These are phyloP conservation scores for Tagetes patula DNA, from an alignment of 129 eudicot species.

Conservation along the genomic window DNA sequence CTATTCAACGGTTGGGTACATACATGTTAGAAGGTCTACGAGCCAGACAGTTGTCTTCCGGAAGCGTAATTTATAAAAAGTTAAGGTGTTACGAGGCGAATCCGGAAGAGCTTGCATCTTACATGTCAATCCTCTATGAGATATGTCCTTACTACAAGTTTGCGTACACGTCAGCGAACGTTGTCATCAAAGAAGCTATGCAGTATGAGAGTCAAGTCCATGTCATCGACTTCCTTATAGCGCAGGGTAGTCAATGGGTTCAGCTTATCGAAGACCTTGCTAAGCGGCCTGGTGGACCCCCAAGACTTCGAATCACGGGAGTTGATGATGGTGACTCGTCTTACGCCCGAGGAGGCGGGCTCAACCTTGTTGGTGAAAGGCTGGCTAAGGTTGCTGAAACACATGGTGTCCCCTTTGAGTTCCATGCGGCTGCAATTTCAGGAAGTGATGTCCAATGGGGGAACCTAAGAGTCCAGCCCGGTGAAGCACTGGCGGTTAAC, in stretches of 20 bases:
- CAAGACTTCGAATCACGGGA: slow-evolving; percentile 51
- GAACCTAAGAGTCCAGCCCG: slow-evolving; percentile 33
- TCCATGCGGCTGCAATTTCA: slow-evolving; percentile 61
- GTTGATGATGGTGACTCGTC: slow-evolving; percentile 59
- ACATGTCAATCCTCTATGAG: slow-evolving; percentile 45
- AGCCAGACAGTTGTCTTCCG: slow-evolving; percentile 44
- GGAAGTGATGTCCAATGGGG: slow-evolving; percentile 50
- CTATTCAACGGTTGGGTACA: slow-evolving; percentile 54
- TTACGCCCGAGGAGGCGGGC: slow-evolving; percentile 63
- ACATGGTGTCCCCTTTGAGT: slow-evolving; percentile 72
- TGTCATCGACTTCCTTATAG: slow-evolving; percentile 45
- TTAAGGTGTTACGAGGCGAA: slow-evolving; percentile 48
- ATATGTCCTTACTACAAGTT: slow-evolving; percentile 52
- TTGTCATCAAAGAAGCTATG: slow-evolving; percentile 46
- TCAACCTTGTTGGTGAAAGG: slow-evolving; percentile 43
- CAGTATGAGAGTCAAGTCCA: slow-evolving; percentile 45
- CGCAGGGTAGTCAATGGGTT: slow-evolving; percentile 62
- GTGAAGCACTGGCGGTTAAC: slow-evolving; percentile 66
- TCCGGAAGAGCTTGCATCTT: slow-evolving; percentile 39
- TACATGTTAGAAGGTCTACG: slow-evolving; percentile 62
- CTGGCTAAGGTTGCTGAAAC: slow-evolving; percentile 42
- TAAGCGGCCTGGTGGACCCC: slow-evolving; percentile 56
- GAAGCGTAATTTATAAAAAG: slow-evolving; percentile 52
- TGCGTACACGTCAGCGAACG: slow-evolving; percentile 49
- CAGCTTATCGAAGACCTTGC: slow-evolving; percentile 45